A percentile compares a stretch with the other conserved stretches of the same genome.
Evolutionary conservation across 805 yeast species (phyloP).

Genomic region (Teunomyces atbi): DNA sequence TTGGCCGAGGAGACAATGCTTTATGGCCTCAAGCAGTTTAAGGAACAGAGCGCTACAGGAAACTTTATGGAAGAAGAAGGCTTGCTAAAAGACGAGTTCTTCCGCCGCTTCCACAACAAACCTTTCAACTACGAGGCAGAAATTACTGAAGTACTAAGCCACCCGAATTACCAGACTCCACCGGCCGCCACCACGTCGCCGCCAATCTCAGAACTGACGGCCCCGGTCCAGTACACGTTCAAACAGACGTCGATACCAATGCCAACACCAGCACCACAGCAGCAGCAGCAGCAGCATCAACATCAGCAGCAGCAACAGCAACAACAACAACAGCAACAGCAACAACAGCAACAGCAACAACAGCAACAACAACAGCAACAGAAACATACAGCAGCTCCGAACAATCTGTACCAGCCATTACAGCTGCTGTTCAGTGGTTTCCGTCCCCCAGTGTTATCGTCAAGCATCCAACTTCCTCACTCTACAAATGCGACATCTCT

Average conservation of each 20-base stretch:
- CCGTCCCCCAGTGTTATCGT: not conserved
- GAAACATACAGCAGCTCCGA: not conserved
- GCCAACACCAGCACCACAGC: not conserved
- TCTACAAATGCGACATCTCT: no score
- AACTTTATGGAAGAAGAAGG: conserved; percentile 34
- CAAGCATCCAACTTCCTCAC: not conserved
- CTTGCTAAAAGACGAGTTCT: conserved; percentile 20
- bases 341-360: not conserved
- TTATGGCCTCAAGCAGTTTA: conserved; percentile 45
- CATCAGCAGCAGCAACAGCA: not conserved
- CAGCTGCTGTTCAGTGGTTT: not conserved
- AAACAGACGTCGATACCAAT: conserved; percentile 6
- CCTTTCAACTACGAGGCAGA: conserved; percentile 15
- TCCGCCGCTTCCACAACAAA: conserved; percentile 14
- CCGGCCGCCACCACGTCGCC: conserved; percentile 15
- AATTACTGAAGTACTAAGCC: conserved; percentile 10
- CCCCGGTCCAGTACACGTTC: conserved; percentile 8
- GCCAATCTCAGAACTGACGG: conserved; percentile 11
- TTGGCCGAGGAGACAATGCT: conserved; percentile 47
- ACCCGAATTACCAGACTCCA: conserved; percentile 12
- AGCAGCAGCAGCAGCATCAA: not conserved
- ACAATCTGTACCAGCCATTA: not conserved
- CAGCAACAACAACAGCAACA: not conserved
- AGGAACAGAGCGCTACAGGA: conserved; percentile 32
- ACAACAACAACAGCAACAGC: not conserved